Conservation (phyloP, 192 early-diverging fungal genomes). For the Podila minutissima region DNA sequence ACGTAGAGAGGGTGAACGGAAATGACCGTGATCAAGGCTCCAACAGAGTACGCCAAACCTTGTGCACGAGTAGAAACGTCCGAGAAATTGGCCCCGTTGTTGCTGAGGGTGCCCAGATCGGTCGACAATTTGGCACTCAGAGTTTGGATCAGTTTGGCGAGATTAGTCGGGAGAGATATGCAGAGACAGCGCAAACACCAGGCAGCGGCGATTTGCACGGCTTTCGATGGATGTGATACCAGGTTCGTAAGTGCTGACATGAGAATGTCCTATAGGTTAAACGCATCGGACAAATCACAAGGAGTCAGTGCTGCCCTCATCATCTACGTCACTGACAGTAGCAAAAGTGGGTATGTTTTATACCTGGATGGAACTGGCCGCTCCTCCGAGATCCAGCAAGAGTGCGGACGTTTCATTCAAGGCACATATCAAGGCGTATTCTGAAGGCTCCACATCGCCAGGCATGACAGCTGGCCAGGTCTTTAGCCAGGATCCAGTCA, state of each 20-base stretch:
- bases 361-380: constrained; percentile 67
- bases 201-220: constrained; percentile 78
- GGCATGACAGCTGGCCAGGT: constrained; percentile 62
- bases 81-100: constrained; percentile 68
- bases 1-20: constrained; percentile 71
- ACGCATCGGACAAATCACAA: background rate
- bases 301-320: no score
- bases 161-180: constrained; percentile 68
- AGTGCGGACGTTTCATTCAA: constrained; percentile 80
- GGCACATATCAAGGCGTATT: constrained; percentile 74
- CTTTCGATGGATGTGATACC: constrained; percentile 71
- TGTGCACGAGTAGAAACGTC: constrained; percentile 68
- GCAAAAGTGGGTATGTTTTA: no score
- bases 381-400: constrained; percentile 81
- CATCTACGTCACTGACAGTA: no score
- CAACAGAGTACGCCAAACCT: constrained; percentile 67
- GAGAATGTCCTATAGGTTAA: constrained; percentile 60
- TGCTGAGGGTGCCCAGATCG: constrained; percentile 76
- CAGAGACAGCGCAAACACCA: constrained; percentile 78
- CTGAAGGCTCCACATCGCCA: constrained; percentile 56
- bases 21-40: constrained; percentile 75
- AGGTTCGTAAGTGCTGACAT: constrained; percentile 75
- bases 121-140: constrained; percentile 53
- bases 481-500: constrained; percentile 71
- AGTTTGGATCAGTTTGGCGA: constrained; percentile 66